Evolutionary conservation across 1,284 basidiomycete genomes (phyloP).

Genomic region (Amylostereum chailletii): DNA sequence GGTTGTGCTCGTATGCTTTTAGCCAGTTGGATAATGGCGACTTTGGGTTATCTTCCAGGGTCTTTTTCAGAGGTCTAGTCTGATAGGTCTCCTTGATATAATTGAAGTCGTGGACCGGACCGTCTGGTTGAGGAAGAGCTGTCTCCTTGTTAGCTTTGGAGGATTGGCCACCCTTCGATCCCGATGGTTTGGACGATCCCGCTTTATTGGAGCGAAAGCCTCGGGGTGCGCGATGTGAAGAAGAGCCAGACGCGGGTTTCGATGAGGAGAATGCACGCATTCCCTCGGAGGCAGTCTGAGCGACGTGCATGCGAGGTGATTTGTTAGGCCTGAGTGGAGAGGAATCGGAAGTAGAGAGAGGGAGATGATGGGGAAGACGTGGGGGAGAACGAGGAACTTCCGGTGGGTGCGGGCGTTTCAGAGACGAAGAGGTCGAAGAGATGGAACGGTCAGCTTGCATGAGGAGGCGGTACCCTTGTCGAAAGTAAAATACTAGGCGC

Average conservation of each 20-base stretch:
- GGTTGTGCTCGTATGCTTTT: conserved; percentile 1
- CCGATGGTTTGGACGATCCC: too few relatives aligned
- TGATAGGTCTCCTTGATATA: conserved; percentile 21
- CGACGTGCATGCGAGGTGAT: background rate
- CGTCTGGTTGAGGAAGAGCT: conserved; percentile 4
- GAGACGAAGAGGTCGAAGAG: conserved; percentile 16
- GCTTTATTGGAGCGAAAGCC: background rate
- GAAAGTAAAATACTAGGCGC: conserved; percentile 39
- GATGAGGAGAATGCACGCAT: background rate
- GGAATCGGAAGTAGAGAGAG: conserved; percentile 11
- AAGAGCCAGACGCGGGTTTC: background rate
- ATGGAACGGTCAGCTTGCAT: conserved; percentile 41
- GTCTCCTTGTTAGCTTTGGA: background rate
- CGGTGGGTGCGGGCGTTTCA: conserved; percentile 21
- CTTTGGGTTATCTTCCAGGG: conserved; percentile 32
- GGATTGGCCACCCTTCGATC: background rate
- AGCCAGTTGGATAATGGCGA: conserved; percentile 34
- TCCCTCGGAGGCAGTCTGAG: too few relatives aligned
- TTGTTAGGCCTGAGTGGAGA: conserved; percentile 4
- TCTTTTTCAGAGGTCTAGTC: conserved; percentile 21
- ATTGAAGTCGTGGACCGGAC: conserved; percentile 19
- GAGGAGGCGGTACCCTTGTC: conserved; percentile 43
- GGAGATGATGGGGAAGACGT: conserved; percentile 3
- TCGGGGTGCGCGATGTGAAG: background rate
- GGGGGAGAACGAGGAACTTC: conserved; percentile 7